These are phyloP conservation scores for Ogataea hybrid DNA, from an alignment of 1,139 yeast genomes.

Conservation along the genomic window DNA sequence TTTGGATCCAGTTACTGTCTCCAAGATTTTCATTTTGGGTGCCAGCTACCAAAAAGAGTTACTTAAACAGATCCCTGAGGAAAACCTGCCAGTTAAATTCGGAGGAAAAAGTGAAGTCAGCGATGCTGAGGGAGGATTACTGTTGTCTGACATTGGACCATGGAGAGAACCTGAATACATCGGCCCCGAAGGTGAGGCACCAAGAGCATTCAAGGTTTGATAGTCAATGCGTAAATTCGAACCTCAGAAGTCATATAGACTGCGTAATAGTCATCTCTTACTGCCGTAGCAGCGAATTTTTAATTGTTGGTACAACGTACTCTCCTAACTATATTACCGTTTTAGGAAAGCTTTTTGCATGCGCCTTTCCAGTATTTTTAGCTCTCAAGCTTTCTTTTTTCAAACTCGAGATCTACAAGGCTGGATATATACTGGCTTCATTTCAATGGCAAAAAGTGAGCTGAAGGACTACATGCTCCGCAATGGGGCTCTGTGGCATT, in stretches of 20 bases:
- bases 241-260: background rate
- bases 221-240: too few relatives aligned
- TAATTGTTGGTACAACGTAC: background rate
- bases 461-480: slow-evolving; percentile 1
- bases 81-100: slow-evolving; percentile 85
- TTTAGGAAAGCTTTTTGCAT: background rate
- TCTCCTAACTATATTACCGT: slow-evolving; percentile 2
- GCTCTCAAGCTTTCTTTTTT: background rate
- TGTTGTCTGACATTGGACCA: slow-evolving; percentile 90
- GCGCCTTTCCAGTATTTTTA: background rate
- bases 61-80: slow-evolving; percentile 88
- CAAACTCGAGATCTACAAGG: too few relatives aligned
- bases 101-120: slow-evolving; percentile 77
- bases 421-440: too few relatives aligned
- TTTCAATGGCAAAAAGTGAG: background rate
- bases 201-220: slow-evolving; percentile 41
- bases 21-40: slow-evolving; percentile 88
- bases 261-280: background rate
- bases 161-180: slow-evolving; percentile 89
- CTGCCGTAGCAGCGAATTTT: background rate
- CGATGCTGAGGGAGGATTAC: slow-evolving; percentile 74
- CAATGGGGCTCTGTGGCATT: slow-evolving; percentile 14
- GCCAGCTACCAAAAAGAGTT: slow-evolving; percentile 75
- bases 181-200: slow-evolving; percentile 87
- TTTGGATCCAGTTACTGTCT: slow-evolving; percentile 97